Evolutionary conservation across 768 basidiomycete species (phyloP).

Genomic region (Paxillus rubicundulus): DNA sequence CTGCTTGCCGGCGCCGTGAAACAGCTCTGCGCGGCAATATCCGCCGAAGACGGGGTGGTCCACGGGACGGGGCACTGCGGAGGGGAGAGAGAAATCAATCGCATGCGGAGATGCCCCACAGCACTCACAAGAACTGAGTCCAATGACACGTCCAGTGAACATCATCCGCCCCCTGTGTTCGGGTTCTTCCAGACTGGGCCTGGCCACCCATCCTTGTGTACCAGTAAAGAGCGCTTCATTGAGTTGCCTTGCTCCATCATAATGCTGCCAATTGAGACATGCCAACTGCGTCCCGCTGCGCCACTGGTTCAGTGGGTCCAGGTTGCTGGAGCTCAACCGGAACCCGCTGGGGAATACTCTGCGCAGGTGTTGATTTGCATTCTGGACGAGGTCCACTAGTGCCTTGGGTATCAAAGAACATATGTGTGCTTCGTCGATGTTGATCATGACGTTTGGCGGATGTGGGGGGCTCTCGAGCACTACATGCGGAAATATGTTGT

Average conservation of each 20-base stretch:
- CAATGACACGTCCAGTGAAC: slow-evolving; percentile 38
- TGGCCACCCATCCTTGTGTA: slow-evolving; percentile 52
- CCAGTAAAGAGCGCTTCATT: slow-evolving; percentile 65
- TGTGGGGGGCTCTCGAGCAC: slow-evolving; percentile 17
- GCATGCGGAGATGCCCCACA: background rate
- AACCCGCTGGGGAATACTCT: slow-evolving; percentile 59
- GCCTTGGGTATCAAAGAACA: slow-evolving; percentile 39
- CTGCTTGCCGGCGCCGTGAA: slow-evolving; percentile 38
- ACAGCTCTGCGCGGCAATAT: slow-evolving; percentile 46
- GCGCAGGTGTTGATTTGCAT: slow-evolving; percentile 45
- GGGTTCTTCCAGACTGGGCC: slow-evolving; percentile 37
- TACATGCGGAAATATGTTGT: background rate
- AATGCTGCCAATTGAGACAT: slow-evolving; percentile 63
- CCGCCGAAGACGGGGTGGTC: slow-evolving; percentile 38
- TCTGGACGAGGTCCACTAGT: slow-evolving; percentile 37
- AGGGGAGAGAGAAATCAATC: background rate
- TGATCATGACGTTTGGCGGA: slow-evolving; percentile 50
- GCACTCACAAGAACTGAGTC: slow-evolving; percentile 44
- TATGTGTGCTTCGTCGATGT: slow-evolving; percentile 54
- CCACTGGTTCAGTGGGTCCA: slow-evolving; percentile 53
- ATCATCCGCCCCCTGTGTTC: slow-evolving; percentile 14
- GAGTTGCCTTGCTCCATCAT: slow-evolving; percentile 54
- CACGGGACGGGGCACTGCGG: slow-evolving; percentile 46
- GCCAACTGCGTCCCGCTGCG: slow-evolving; percentile 55
- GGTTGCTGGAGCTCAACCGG: slow-evolving; percentile 54